Evolutionary conservation across 2,329 filamentous ascomycete species (phyloP).

Genomic region (Aspergillus ustus): DNA sequence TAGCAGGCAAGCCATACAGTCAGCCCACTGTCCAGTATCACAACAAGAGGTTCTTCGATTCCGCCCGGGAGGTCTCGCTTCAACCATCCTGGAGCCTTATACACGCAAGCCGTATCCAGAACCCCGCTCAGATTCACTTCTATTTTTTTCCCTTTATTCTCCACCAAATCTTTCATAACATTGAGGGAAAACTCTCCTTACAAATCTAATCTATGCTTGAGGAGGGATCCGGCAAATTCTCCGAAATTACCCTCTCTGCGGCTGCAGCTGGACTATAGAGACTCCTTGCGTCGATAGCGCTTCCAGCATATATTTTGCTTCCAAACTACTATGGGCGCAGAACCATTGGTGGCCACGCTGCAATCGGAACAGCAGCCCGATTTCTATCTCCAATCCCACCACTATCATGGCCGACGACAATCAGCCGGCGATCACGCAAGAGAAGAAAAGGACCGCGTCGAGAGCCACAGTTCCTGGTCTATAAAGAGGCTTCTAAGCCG

Average conservation of each 20-base stretch:
- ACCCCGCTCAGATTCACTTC: constrained; percentile 5
- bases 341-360: constrained; percentile 24
- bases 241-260: not conserved
- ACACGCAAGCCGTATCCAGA: constrained; percentile 8
- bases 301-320: constrained; percentile 7
- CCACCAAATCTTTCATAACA: not conserved
- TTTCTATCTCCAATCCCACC: constrained; percentile 22
- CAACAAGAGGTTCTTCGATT: not conserved
- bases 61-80: not conserved
- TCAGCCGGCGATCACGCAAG: constrained; percentile 12
- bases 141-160: not conserved
- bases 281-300: constrained; percentile 1
- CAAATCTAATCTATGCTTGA: not conserved
- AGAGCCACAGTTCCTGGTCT: constrained; percentile 31
- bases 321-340: constrained; percentile 28
- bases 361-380: constrained; percentile 19
- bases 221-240: not conserved
- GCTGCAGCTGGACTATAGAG: not conserved
- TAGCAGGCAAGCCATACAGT: not conserved
- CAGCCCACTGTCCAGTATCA: not conserved
- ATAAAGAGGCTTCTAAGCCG: constrained; percentile 33
- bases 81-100: not conserved
- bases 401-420: constrained; percentile 9
- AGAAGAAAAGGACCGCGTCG: constrained; percentile 2
- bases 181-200: not conserved